Conservation (phyloP, 75 land plant genomes). For the Pinus tabuliformis region DNA sequence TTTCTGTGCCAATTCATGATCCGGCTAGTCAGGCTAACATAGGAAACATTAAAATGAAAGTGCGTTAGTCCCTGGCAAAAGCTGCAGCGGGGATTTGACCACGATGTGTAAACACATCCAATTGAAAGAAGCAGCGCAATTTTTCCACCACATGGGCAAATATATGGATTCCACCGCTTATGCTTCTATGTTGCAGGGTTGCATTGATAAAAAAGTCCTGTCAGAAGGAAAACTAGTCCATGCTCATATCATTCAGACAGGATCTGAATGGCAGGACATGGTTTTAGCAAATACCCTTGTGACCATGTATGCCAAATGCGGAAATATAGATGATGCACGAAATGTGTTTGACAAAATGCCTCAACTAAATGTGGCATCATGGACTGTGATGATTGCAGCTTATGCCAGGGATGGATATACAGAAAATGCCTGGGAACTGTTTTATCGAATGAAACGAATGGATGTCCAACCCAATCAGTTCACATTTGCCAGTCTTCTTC, state of each 20-base stretch:
- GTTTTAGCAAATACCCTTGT: conserved; percentile 22
- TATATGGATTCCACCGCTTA: no score
- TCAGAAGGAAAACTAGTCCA: conserved; percentile 23
- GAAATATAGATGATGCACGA: conserved; percentile 14
- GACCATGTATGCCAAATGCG: conserved; percentile 31
- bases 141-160: no score
- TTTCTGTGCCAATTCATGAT: no score
- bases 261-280: conserved; percentile 18
- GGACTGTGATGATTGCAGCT: conserved; percentile 57
- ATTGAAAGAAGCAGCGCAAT: no score
- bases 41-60: no score
- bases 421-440: conserved; percentile 47
- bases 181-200: no score
- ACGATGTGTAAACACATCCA: no score
- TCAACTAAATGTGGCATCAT: conserved; percentile 39
- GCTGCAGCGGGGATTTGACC: no score
- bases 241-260: conserved; percentile 15
- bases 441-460: conserved; percentile 2
- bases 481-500: conserved; percentile 18
- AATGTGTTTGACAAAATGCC: conserved; percentile 44
- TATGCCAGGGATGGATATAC: conserved; percentile 58
- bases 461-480: not conserved
- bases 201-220: not conserved
- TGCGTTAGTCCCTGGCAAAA: no score
- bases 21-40: no score